phyloP scores from a whole-genome alignment of 2,329 filamentous ascomycete species.

The Neofusicoccum sp. region DNA sequence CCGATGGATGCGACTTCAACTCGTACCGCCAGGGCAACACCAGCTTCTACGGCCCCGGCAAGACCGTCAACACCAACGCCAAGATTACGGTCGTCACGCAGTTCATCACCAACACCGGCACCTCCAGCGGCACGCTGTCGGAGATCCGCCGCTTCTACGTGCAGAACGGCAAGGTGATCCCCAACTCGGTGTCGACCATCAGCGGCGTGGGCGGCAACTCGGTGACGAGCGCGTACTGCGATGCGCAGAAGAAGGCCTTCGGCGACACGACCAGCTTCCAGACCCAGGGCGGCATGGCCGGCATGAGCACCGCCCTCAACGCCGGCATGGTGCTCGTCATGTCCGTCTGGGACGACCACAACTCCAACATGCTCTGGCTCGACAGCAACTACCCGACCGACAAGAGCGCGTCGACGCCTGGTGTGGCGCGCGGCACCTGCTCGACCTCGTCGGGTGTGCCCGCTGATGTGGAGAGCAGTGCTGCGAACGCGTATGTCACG shows the following conservation, averaged over 20 bases:
- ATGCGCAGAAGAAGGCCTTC: slow-evolving; percentile 53
- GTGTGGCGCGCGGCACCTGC: slow-evolving; percentile 23
- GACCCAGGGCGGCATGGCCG: slow-evolving; percentile 43
- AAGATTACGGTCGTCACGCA: slow-evolving; percentile 47
- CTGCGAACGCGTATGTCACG: slow-evolving; percentile 22
- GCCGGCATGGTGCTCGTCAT: slow-evolving; percentile 48
- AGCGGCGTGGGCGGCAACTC: slow-evolving; percentile 47
- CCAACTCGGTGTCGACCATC: slow-evolving; percentile 39
- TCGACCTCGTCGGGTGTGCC: slow-evolving; percentile 22
- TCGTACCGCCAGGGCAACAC: slow-evolving; percentile 60
- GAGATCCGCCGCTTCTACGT: slow-evolving; percentile 46
- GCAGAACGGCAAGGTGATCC: slow-evolving; percentile 45
- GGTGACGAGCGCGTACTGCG: slow-evolving; percentile 57
- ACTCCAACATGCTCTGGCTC: slow-evolving; percentile 68
- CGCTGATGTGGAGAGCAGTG: slow-evolving; percentile 23
- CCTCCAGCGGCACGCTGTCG: slow-evolving; percentile 38
- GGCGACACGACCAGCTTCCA: slow-evolving; percentile 53
- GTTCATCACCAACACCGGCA: slow-evolving; percentile 36
- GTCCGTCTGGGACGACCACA: slow-evolving; percentile 60
- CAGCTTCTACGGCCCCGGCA: slow-evolving; percentile 57
- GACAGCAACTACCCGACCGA: slow-evolving; percentile 59
- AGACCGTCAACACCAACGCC: slow-evolving; percentile 38
- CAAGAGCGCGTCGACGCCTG: slow-evolving; percentile 18
- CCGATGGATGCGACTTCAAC: slow-evolving; percentile 68
- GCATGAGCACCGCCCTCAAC: slow-evolving; percentile 24